Percentiles rank a stretch among this genome's conserved stretches.
Conservation (phyloP, 139 green algal genomes). For the Chlamydomonas eustigma region DNA sequence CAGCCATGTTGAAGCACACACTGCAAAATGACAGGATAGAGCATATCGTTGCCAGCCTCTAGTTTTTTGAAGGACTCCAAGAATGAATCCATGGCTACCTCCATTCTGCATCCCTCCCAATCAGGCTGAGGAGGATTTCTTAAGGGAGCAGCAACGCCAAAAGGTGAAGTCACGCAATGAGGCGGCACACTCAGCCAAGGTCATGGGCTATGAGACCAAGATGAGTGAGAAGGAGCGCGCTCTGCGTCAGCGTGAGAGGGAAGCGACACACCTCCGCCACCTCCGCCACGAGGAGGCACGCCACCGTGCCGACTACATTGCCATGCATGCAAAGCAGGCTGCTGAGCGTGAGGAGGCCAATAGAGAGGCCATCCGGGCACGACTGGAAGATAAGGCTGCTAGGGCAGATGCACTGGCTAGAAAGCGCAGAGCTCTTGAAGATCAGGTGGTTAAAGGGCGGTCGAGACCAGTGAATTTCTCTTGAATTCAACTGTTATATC, state of each 20-base stretch:
- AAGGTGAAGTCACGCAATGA: slow-evolving; percentile 23
- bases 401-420: slow-evolving; percentile 24
- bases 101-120: not conserved
- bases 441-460: not conserved
- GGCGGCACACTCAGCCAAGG: slow-evolving; percentile 19
- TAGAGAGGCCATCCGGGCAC: slow-evolving; percentile 17
- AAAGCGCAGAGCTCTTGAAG: slow-evolving; percentile 19
- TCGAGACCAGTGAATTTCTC: no score
- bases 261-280: slow-evolving; percentile 17
- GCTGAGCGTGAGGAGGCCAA: slow-evolving; percentile 21
- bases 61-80: no score
- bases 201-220: slow-evolving; percentile 20
- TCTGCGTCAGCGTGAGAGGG: slow-evolving; percentile 4
- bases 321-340: slow-evolving; percentile 21
- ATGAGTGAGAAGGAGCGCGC: slow-evolving; percentile 3
- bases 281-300: slow-evolving; percentile 35
- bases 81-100: no score
- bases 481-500: no score
- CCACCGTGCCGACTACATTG: slow-evolving; percentile 33
- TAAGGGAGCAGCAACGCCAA: slow-evolving; percentile 26
- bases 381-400: slow-evolving; percentile 22
- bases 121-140: slow-evolving; percentile 37
- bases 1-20: no score
- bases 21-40: no score
- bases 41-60: no score